Evolutionary conservation across 2,329 filamentous ascomycete genomes (phyloP), one percentile per base, ranked within the genome.

Genomic region (Botryosphaeria dothidea): DNA sequence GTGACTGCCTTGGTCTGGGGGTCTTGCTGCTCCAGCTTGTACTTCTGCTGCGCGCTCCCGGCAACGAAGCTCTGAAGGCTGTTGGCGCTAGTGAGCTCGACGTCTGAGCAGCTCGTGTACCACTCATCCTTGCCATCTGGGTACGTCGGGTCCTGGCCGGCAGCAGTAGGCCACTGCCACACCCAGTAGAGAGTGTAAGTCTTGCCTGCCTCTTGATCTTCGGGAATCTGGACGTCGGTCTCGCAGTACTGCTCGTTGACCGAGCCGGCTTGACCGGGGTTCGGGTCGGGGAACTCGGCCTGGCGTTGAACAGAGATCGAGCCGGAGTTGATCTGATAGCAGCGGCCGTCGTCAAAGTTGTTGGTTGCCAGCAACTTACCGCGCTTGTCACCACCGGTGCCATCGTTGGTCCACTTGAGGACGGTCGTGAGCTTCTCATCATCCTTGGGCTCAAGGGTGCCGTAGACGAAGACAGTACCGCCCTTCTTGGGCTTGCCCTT

Each of bases 291-390:
- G 69, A 86, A 86, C 65, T 86, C 72, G 23, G 80, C 69, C 69
- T 86, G 84, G 65, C 93, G 90, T 65, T 83, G 71, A 15, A 74
- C 71, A 4, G 88, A 89, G 67, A 92, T 87, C 13, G 58, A 73
- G 2, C 81, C 80, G n/a, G 70, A 70, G 75, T 92, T 93, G 72
- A 87, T 78, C 80, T 98, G 91, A 76, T 93, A 93, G 82, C 95
- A 99, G 72, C 92, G 90, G 27, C 90, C 91, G 71, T 99, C 95
- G 72, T 98, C 95, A 75, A 88, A 99, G 80, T 91, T 88, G 70
- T 92, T 88, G 1, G 87, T 90, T 0, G 90, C 87, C 41, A 98
- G 81, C 13, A 98, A 87, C 46, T 83, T 82, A 34, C 95, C 95
- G 45, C 90, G 87, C 56, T 86, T 83, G 74, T 97, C 89, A 23